A percentile compares a stretch with the other conserved stretches of the same genome.
Conservation (phyloP, 805 yeast species). For the Zygosaccharomyces kombuchaensis region DNA sequence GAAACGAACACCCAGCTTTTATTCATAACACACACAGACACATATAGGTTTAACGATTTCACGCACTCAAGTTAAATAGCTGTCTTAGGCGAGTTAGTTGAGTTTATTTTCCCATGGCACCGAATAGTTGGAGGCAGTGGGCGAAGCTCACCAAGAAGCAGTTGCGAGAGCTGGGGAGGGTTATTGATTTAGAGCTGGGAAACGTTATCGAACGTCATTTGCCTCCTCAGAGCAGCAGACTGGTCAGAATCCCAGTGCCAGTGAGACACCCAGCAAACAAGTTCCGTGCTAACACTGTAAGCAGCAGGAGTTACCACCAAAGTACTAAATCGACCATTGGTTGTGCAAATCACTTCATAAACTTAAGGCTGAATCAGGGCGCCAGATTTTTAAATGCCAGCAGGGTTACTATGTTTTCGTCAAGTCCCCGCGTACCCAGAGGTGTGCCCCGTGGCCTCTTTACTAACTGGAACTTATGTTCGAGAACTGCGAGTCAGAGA, state of each 20-base stretch:
- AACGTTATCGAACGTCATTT: slow-evolving; percentile 15
- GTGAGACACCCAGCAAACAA: slow-evolving; percentile 12
- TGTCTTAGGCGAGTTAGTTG: neutral
- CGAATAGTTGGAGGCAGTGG: slow-evolving; percentile 24
- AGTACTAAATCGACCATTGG: neutral
- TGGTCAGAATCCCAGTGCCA: slow-evolving; percentile 19
- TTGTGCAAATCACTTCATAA: neutral
- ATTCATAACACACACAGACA: no score
- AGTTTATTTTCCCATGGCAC: slow-evolving; percentile 13
- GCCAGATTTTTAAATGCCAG: slow-evolving; percentile 1
- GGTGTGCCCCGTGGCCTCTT: slow-evolving; percentile 21
- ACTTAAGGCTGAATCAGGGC: neutral
- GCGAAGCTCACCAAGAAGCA: slow-evolving; percentile 19
- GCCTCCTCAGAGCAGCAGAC: slow-evolving; percentile 12
- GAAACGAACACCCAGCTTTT: no score
- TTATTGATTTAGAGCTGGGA: slow-evolving; percentile 19
- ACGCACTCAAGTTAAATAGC: neutral
- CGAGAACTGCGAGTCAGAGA: slow-evolving; percentile 13
- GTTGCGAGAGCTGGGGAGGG: slow-evolving; percentile 19
- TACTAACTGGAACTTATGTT: slow-evolving; percentile 22
- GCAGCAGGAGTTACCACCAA: neutral
- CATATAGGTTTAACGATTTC: neutral
- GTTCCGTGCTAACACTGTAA: slow-evolving; percentile 6
- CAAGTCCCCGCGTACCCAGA: slow-evolving; percentile 14
- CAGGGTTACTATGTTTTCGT: slow-evolving; percentile 11